Evolutionary conservation across 2,329 filamentous ascomycete species (phyloP), one percentile per base, ranked within the genome.

Genomic region (Fusarium sp.): DNA sequence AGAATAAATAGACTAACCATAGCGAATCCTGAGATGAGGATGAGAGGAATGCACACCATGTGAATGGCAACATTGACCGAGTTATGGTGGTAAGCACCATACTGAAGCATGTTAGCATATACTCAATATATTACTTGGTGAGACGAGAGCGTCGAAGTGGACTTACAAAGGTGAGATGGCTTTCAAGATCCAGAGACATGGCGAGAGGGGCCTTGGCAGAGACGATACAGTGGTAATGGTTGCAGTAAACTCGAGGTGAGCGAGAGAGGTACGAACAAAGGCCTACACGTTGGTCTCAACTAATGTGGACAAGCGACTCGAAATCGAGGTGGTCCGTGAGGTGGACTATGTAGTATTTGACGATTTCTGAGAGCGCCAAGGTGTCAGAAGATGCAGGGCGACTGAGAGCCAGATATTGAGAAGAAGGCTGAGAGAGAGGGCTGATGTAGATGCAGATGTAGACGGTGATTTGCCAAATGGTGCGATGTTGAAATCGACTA

Each of bases 51-150:
- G 77, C 91, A 95, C 61, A 88, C 82, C 82, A 94, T 90, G 78
- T 96, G 92, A 75, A 96, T 94, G 70, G 84, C 84, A 62, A 94
- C 81, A 77, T 96, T 96, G 80, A 92, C 86, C 46, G 86, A 81
- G 79, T 95, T 90, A 76, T 92, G 89, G 80, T 96, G 92, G 77
- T 96, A 95, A 61, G 91, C 87, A 78, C 92, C 92, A 83, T 96
- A 96, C 92, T 96, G 71, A 41, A 46, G 48, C 35, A 48, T 30
- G 52, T 73, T 55, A 73, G 65, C 39, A 50, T 59, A 56, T 44
- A 17, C 22, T 43, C 32, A 45, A 56, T 24, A 24, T n/a, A 28
- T 39, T 24, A 22, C 19, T 24, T 39, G 22, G 48, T 43, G 26
- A 57, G 20, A 22, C 17, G 28, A 28, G 20, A 24, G 33, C 11